These are phyloP conservation scores for Paraphoma sp. DNA, from an alignment of 2,329 filamentous ascomycete genomes.

Conservation along the genomic window DNA sequence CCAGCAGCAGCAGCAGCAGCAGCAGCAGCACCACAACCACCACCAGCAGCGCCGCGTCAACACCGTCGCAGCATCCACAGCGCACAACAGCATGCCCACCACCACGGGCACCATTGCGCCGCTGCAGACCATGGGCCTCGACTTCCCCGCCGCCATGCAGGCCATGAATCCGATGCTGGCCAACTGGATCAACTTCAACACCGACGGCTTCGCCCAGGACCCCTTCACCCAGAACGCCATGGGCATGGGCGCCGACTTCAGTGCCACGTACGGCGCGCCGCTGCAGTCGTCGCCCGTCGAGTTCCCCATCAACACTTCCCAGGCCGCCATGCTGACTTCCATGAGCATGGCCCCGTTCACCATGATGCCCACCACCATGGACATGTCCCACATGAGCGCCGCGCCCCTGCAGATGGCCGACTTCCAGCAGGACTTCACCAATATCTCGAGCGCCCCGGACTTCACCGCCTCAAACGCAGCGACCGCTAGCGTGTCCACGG, in stretches of 20 bases:
- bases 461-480: slow-evolving; percentile 42
- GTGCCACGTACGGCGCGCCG: slow-evolving; percentile 47
- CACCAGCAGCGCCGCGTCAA: slow-evolving; percentile 32
- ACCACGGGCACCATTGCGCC: slow-evolving; percentile 40
- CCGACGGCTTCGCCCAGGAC: slow-evolving; percentile 39
- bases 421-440: slow-evolving; percentile 72
- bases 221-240: slow-evolving; percentile 29
- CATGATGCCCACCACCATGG: slow-evolving; percentile 53
- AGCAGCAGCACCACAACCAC: slow-evolving; percentile 5
- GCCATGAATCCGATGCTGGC: slow-evolving; percentile 45
- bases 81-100: slow-evolving; percentile 26
- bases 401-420: slow-evolving; percentile 62
- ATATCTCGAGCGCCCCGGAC: slow-evolving; percentile 58
- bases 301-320: slow-evolving; percentile 51
- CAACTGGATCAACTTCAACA: slow-evolving; percentile 54
- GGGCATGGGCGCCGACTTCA: slow-evolving; percentile 47
- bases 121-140: slow-evolving; percentile 41
- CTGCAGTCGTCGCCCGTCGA: slow-evolving; percentile 56
- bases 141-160: slow-evolving; percentile 42
- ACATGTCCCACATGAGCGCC: slow-evolving; percentile 36
- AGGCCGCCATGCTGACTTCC: slow-evolving; percentile 48
- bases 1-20: slow-evolving; percentile 7
- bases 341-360: slow-evolving; percentile 52
- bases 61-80: slow-evolving; percentile 32
- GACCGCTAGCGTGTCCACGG: slow-evolving; percentile 54